These are phyloP conservation scores for Saccharomycopsis hybrid DNA, from an alignment of 1,139 yeast species.

Conservation along the genomic window DNA sequence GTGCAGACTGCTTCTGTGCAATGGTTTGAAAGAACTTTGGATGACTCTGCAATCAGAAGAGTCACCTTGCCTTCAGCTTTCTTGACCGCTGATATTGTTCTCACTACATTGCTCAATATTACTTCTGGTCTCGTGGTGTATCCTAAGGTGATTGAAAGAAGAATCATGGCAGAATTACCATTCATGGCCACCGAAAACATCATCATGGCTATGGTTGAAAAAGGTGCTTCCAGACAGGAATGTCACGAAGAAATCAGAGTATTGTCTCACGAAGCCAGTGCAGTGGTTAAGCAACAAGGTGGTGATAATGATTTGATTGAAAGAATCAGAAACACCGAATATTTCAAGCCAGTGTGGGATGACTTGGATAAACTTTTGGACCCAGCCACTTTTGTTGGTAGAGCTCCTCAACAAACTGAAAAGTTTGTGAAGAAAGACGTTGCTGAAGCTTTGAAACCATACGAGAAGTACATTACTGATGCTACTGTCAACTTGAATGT, in stretches of 20 bases:
- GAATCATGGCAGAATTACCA: slow-evolving; percentile 91
- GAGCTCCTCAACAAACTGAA: slow-evolving; percentile 98
- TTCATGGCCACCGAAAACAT: slow-evolving; percentile 99
- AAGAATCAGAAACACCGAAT: slow-evolving; percentile 70
- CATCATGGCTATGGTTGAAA: slow-evolving; percentile 99
- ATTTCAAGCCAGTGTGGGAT: slow-evolving; percentile 84
- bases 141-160: slow-evolving; percentile 97
- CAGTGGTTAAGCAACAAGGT: slow-evolving; percentile 96
- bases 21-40: slow-evolving; percentile 99
- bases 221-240: slow-evolving; percentile 96
- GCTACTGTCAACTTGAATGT: slow-evolving; percentile 62
- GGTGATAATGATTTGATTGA: slow-evolving; percentile 97
- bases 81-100: slow-evolving; percentile 88
- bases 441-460: slow-evolving; percentile 72
- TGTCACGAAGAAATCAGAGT: slow-evolving; percentile 98
- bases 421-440: slow-evolving; percentile 85
- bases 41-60: slow-evolving; percentile 97
- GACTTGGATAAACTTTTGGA: slow-evolving; percentile 77
- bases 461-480: slow-evolving; percentile 48
- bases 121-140: slow-evolving; percentile 94
- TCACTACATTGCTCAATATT: slow-evolving; percentile 85
- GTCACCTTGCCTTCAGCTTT: slow-evolving; percentile 95
- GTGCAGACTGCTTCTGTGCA: slow-evolving; percentile 96
- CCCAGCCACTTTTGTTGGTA: slow-evolving; percentile 93
- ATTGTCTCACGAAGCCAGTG: slow-evolving; percentile 93